A percentile compares a stretch with the other conserved stretches of the same genome.
Evolutionary conservation across 2,329 filamentous ascomycete species (phyloP).

Genomic region (Arachnomyces sp.): DNA sequence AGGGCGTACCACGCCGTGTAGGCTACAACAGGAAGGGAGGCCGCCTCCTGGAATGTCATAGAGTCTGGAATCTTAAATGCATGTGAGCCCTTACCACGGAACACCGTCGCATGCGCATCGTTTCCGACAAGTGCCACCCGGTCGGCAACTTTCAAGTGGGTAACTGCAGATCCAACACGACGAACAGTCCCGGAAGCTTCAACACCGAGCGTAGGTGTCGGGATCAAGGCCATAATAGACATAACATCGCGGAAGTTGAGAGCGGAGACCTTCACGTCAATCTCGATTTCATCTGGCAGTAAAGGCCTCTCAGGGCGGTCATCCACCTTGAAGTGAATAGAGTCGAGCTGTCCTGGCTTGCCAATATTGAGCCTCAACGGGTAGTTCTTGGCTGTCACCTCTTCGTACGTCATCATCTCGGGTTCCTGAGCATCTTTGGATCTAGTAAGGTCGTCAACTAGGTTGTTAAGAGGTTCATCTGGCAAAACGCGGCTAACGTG

Average conservation of each 20-base stretch:
- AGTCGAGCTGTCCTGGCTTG: constrained; percentile 14
- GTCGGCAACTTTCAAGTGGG: constrained; percentile 11
- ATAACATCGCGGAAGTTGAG: constrained; percentile 23
- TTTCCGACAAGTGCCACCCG: constrained; percentile 4
- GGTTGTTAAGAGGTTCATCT: too few species aligned
- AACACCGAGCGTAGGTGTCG: constrained; percentile 13
- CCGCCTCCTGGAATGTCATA: constrained; percentile 13
- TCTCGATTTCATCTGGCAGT: constrained; percentile 16
- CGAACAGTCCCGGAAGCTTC: constrained; percentile 10
- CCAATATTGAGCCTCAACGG: constrained; percentile 12
- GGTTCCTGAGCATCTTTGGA: too few species aligned
- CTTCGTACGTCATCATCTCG: too few species aligned
- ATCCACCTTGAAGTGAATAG: constrained; percentile 14
- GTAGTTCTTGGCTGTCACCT: too few species aligned
- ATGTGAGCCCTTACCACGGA: constrained; percentile 9
- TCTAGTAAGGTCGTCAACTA: too few species aligned
- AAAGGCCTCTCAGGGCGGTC: constrained; percentile 1
- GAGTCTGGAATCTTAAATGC: constrained; percentile 9
- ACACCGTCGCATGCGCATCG: constrained; percentile 6
- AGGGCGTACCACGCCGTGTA: background rate
- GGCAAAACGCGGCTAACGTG: too few species aligned
- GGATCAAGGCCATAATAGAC: constrained; percentile 16
- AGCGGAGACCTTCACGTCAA: constrained; percentile 21
- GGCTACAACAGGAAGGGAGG: constrained; percentile 8
- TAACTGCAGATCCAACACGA: constrained; percentile 5